These are phyloP conservation scores for Knufia fluminis DNA, from an alignment of 2,329 filamentous ascomycete genomes.

Conservation along the genomic window DNA sequence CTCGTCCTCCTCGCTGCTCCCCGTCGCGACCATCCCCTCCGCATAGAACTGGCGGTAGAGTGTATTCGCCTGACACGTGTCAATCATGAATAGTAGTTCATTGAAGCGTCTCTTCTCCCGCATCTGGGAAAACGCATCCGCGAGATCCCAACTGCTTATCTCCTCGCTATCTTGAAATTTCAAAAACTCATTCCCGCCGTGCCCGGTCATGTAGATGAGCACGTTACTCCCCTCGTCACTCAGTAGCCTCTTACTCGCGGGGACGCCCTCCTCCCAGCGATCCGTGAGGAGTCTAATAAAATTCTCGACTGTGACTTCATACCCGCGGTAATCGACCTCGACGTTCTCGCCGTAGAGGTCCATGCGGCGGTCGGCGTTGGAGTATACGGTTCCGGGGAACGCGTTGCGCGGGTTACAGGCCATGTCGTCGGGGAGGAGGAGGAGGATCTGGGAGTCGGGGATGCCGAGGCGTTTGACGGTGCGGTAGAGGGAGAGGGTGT, in stretches of 20 bases:
- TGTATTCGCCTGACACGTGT: conserved; percentile 97
- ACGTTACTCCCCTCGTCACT: conserved; percentile 96
- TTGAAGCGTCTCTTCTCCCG: conserved; percentile 99
- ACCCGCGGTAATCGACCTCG: conserved; percentile 95
- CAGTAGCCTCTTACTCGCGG: conserved; percentile 81
- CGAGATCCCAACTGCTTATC: conserved; percentile 90
- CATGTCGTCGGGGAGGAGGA: conserved; percentile 99
- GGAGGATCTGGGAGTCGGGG: conserved; percentile 96
- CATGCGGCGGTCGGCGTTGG: conserved; percentile 89
- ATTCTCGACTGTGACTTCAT: conserved; percentile 98
- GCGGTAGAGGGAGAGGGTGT: conserved; percentile 92
- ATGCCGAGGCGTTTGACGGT: conserved; percentile 97
- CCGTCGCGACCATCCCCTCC: conserved; percentile 94
- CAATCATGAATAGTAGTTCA: conserved; percentile 99
- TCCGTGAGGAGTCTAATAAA: conserved; percentile 95
- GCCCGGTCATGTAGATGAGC: conserved; percentile 97
- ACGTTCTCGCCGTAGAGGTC: conserved; percentile 98
- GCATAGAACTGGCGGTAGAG: conserved; percentile 99
- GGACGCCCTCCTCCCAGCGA: conserved; percentile 87
- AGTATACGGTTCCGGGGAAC: conserved; percentile 96
- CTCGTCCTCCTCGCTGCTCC: conserved; percentile 91
- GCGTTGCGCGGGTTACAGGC: conserved; percentile 97
- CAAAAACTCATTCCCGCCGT: conserved; percentile 93
- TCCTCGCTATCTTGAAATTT: conserved; percentile 99
- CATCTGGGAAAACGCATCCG: conserved; percentile 98